These are phyloP conservation scores for Sanghuangporus baumii DNA, from an alignment of 1,284 basidiomycete genomes.

Conservation along the genomic window DNA sequence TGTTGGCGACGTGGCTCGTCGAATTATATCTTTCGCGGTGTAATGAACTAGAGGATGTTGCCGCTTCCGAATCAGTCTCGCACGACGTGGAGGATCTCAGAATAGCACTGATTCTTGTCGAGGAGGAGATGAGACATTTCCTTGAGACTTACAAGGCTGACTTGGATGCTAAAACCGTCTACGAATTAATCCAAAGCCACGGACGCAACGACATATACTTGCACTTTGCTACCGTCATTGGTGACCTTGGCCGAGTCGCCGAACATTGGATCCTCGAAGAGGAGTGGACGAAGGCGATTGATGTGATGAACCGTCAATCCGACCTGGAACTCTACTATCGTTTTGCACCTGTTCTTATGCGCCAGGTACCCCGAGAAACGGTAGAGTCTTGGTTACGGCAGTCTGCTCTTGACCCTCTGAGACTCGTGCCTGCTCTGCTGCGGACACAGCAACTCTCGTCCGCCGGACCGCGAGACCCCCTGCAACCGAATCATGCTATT, in stretches of 20 bases:
- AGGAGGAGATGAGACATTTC: conserved; percentile 91
- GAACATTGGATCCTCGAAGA: conserved; percentile 91
- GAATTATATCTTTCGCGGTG: conserved; percentile 97
- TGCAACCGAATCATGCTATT: conserved; percentile 78
- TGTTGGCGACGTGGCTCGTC: conserved; percentile 97
- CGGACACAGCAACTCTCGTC: conserved; percentile 60
- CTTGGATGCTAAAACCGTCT: conserved; percentile 80
- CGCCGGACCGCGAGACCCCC: conserved; percentile 48
- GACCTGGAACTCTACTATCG: conserved; percentile 90
- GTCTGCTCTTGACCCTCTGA: conserved; percentile 71
- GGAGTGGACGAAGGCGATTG: conserved; percentile 88
- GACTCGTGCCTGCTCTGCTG: conserved; percentile 86
- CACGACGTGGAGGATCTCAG: conserved; percentile 85
- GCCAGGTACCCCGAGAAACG: conserved; percentile 81
- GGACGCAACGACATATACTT: conserved; percentile 91
- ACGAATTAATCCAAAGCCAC: conserved; percentile 90
- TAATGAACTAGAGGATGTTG: conserved; percentile 90
- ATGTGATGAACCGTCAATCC: conserved; percentile 78
- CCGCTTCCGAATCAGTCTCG: conserved; percentile 77
- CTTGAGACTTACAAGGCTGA: conserved; percentile 88
- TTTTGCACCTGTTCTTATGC: conserved; percentile 85
- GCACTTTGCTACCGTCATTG: conserved; percentile 80
- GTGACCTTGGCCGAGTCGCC: conserved; percentile 83
- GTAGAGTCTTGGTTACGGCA: conserved; percentile 92
- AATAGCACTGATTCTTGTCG: conserved; percentile 77